A percentile compares a stretch with the other conserved stretches of the same genome.
phyloP scores from a whole-genome alignment of 768 basidiomycete genomes.

The Phaeotremella skinneri region DNA sequence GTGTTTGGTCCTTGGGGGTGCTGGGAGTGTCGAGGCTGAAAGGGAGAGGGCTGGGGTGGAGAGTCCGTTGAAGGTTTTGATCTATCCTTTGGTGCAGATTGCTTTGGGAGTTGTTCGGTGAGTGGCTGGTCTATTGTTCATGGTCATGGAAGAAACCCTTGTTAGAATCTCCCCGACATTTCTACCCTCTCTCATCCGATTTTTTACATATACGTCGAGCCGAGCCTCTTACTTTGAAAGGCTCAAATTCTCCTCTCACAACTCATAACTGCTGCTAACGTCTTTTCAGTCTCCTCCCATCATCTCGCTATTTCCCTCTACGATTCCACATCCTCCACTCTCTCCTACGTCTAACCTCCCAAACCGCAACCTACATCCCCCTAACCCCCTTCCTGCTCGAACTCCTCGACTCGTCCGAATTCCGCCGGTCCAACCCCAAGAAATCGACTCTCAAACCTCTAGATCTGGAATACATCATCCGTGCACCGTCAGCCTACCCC shows the following conservation, averaged over 20 bases:
- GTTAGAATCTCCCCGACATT: background rate
- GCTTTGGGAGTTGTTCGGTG: slow-evolving; percentile 89
- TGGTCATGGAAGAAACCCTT: background rate
- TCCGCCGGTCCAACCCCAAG: slow-evolving; percentile 65
- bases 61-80: slow-evolving; percentile 78
- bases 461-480: slow-evolving; percentile 82
- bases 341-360: slow-evolving; percentile 75
- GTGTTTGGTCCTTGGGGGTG: slow-evolving; percentile 78
- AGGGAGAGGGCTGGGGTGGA: slow-evolving; percentile 58
- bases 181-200: background rate
- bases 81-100: slow-evolving; percentile 94
- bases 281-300: slow-evolving; percentile 72
- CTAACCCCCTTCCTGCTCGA: slow-evolving; percentile 82
- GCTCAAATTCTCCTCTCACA: background rate
- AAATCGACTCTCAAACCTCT: slow-evolving; percentile 81
- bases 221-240: too few species aligned
- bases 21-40: slow-evolving; percentile 66
- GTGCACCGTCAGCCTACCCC: slow-evolving; percentile 81
- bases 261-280: slow-evolving; percentile 3
- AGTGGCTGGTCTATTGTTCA: slow-evolving; percentile 40
- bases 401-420: slow-evolving; percentile 72
- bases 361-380: slow-evolving; percentile 82
- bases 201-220: too few species aligned
- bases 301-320: slow-evolving; percentile 87
- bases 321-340: slow-evolving; percentile 90